Evolutionary conservation across 2,329 filamentous ascomycete species (phyloP).

Genomic region (Aureobasidium leucospermi): DNA sequence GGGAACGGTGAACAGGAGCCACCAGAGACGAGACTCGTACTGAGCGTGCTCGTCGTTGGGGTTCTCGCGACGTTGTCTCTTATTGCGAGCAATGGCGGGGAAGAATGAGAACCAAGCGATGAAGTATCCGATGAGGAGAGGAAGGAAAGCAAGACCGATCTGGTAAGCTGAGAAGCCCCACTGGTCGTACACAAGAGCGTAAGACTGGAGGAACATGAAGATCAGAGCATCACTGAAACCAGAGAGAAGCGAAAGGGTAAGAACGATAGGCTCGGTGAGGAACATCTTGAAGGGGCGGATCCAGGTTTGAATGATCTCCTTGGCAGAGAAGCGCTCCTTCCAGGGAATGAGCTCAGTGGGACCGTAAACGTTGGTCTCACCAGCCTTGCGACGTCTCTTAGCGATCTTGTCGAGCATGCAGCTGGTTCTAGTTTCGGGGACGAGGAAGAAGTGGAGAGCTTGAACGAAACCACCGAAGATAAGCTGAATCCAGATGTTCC

Average conservation of each 20-base stretch:
- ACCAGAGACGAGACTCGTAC: conserved; percentile 62
- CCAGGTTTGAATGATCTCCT: conserved; percentile 49
- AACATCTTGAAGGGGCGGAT: conserved; percentile 69
- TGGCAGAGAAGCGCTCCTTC: conserved; percentile 33
- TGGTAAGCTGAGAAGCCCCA: conserved; percentile 57
- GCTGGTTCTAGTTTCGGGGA: conserved; percentile 74
- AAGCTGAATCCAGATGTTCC: conserved; percentile 83
- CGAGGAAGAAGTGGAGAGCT: conserved; percentile 49
- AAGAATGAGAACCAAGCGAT: conserved; percentile 57
- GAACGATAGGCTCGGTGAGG: conserved; percentile 66
- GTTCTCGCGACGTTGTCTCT: conserved; percentile 37
- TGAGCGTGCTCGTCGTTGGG: conserved; percentile 48
- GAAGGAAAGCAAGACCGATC: conserved; percentile 57
- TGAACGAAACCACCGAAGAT: conserved; percentile 71
- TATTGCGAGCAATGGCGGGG: conserved; percentile 47
- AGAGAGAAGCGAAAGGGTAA: conserved; percentile 62
- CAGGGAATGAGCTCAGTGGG: conserved; percentile 59
- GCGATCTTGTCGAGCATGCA: conserved; percentile 75
- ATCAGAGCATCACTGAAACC: conserved; percentile 71
- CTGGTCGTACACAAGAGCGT: conserved; percentile 59
- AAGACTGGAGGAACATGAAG: conserved; percentile 75
- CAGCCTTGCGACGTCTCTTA: conserved; percentile 60
- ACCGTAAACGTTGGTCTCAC: conserved; percentile 59
- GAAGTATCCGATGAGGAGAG: conserved; percentile 62
- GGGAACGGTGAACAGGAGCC: conserved; percentile 56